phyloP scores from a whole-genome alignment of 139 green algal genomes.

The Picochlorum costavermella region DNA sequence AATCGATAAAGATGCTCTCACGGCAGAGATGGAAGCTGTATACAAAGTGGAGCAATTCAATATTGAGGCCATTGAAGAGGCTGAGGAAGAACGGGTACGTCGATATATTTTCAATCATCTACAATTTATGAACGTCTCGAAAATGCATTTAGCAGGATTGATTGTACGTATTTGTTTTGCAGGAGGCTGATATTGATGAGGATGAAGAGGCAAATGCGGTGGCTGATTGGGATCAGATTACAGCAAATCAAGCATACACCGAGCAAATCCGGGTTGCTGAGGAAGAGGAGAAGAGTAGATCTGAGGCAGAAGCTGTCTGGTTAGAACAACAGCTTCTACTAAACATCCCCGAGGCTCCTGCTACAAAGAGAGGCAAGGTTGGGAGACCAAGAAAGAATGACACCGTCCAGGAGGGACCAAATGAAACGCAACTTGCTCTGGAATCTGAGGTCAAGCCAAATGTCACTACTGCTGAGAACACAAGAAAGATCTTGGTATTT shows the following conservation, averaged over 20 bases:
- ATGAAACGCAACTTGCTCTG: neutral
- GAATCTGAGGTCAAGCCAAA: neutral
- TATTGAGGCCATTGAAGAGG: slow-evolving; percentile 32
- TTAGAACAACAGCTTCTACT: neutral
- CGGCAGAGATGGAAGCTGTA: slow-evolving; percentile 36
- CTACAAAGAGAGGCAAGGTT: neutral
- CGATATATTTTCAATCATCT: neutral
- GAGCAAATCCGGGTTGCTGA: slow-evolving; percentile 15
- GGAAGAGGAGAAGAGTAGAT: slow-evolving; percentile 2
- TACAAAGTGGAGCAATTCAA: slow-evolving; percentile 31
- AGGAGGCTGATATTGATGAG: slow-evolving; percentile 47
- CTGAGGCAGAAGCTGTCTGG: neutral
- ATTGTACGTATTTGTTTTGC: neutral
- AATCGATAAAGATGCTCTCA: slow-evolving; percentile 13
- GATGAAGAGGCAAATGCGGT: slow-evolving; percentile 37
- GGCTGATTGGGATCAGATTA: slow-evolving; percentile 56
- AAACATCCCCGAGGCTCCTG: neutral
- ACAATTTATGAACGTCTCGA: neutral
- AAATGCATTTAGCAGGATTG: neutral
- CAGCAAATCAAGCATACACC: slow-evolving; percentile 39
- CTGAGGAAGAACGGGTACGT: slow-evolving; percentile 37
- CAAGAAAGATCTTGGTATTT: neutral
- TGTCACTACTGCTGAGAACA: neutral
- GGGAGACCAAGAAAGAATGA: neutral
- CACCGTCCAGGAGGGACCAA: neutral